Evolutionary conservation across 805 yeast genomes (phyloP).

Genomic region (Lipomyces spencermartinsiae): DNA sequence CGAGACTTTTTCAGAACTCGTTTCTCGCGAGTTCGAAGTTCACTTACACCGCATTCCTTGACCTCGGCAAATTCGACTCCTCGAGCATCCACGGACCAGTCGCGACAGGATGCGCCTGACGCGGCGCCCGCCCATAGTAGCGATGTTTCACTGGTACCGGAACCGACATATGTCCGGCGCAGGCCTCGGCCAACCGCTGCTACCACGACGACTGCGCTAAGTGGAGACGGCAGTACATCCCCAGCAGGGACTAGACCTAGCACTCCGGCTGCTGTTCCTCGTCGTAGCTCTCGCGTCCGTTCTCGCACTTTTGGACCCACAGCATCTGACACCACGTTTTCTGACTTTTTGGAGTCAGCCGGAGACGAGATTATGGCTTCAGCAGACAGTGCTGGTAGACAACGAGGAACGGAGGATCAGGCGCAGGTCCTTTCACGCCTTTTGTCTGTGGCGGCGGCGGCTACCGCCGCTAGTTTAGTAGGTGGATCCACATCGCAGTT

Average conservation of each 20-base stretch:
- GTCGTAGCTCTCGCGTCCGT: conserved; percentile 9
- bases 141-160: conserved; percentile 29
- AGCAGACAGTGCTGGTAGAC: neutral
- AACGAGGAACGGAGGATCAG: conserved; percentile 46
- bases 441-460: conserved; percentile 54
- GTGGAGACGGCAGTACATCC: conserved; percentile 12
- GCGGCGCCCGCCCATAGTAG: neutral
- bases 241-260: conserved; percentile 7
- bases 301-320: conserved; percentile 10
- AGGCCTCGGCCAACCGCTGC: conserved; percentile 30
- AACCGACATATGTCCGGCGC: conserved; percentile 36
- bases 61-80: neutral
- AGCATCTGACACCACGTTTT: neutral
- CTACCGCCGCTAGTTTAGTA: conserved; percentile 52
- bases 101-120: neutral
- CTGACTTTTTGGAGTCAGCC: conserved; percentile 5
- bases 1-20: conserved; percentile 21
- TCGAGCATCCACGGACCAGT: conserved; percentile 2
- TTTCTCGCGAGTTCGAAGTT: conserved; percentile 26
- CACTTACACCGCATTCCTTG: conserved; percentile 11
- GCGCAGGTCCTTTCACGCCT: conserved; percentile 53
- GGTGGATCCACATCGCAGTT: conserved; percentile 42
- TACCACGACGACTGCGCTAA: conserved; percentile 19
- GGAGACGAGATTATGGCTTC: conserved; percentile 2
- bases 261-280: conserved; percentile 1